phyloP scores from a whole-genome alignment of 768 basidiomycete species.

The Chiua virens region DNA sequence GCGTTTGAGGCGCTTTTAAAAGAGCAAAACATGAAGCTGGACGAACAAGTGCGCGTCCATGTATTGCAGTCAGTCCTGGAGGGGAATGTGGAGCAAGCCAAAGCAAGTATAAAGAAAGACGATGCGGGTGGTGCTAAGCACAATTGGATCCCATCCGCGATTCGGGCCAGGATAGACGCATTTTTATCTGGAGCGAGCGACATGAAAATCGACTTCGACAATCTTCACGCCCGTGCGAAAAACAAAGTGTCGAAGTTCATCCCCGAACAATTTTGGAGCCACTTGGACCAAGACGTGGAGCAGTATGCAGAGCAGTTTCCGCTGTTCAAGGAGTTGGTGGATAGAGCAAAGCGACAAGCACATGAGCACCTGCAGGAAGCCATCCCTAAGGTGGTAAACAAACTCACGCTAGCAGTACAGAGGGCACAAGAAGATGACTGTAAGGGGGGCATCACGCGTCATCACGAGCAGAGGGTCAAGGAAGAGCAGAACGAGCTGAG shows the following conservation, averaged over 20 bases:
- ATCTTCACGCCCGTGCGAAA: conserved; percentile 1
- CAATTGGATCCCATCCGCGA: no score
- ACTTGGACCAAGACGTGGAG: conserved; percentile 4
- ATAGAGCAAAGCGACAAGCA: neutral
- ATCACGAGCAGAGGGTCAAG: neutral
- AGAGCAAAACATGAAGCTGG: neutral
- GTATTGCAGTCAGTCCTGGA: conserved; percentile 9
- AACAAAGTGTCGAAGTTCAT: neutral
- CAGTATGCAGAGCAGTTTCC: neutral
- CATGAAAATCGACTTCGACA: neutral
- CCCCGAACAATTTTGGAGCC: conserved; percentile 17
- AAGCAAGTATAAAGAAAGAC: neutral
- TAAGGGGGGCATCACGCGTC: neutral
- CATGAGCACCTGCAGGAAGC: neutral
- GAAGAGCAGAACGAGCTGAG: conserved; percentile 15
- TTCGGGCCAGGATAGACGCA: no score
- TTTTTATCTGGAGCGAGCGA: neutral
- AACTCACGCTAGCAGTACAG: conserved; percentile 5
- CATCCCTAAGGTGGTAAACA: conserved; percentile 7
- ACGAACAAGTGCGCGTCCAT: neutral
- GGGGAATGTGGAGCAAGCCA: conserved; percentile 2
- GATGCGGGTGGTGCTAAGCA: no score
- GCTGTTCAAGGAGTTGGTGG: neutral
- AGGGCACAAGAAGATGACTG: conserved; percentile 6
- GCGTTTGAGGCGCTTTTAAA: neutral